Conservation (phyloP, 192 early-diverging fungal genomes). For the Coemansia sp. region DNA sequence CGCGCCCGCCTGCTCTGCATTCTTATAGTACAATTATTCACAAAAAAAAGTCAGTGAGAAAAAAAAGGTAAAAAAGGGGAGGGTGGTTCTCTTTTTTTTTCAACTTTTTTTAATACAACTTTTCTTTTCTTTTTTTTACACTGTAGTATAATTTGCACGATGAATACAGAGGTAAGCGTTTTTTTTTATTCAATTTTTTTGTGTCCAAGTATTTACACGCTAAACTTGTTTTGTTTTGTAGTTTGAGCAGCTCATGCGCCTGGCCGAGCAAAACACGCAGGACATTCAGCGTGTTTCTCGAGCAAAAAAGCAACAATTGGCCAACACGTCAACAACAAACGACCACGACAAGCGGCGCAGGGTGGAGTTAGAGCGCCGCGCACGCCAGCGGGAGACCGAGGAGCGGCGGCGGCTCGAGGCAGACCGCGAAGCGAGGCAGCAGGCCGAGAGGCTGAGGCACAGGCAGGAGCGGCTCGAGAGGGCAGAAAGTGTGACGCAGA, state of each 20-base stretch:
- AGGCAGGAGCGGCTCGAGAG: too few species aligned
- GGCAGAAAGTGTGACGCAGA: too few species aligned
- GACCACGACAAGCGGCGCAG: constrained; percentile 31
- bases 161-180: constrained; percentile 21
- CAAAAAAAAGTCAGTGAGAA: background rate
- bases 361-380: constrained; percentile 27
- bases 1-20: background rate
- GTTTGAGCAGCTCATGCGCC: constrained; percentile 49
- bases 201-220: too few species aligned
- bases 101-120: background rate
- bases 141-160: constrained; percentile 2
- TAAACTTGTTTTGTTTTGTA: constrained; percentile 5
- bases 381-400: constrained; percentile 32
- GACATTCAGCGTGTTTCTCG: constrained; percentile 35
- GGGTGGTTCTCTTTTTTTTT: background rate
- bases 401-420: constrained; percentile 15
- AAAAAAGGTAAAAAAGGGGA: too few species aligned
- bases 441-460: too few species aligned
- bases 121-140: background rate
- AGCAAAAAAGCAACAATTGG: constrained; percentile 23
- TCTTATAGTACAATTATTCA: too few species aligned
- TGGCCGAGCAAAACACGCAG: constrained; percentile 47
- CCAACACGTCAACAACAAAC: constrained; percentile 3
- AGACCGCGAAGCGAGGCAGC: background rate
- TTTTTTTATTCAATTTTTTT: too few species aligned